Evolutionary conservation across 2,329 filamentous ascomycete genomes (phyloP), one percentile per base, ranked within the genome.

Genomic region (Fusarium agapanthi): DNA sequence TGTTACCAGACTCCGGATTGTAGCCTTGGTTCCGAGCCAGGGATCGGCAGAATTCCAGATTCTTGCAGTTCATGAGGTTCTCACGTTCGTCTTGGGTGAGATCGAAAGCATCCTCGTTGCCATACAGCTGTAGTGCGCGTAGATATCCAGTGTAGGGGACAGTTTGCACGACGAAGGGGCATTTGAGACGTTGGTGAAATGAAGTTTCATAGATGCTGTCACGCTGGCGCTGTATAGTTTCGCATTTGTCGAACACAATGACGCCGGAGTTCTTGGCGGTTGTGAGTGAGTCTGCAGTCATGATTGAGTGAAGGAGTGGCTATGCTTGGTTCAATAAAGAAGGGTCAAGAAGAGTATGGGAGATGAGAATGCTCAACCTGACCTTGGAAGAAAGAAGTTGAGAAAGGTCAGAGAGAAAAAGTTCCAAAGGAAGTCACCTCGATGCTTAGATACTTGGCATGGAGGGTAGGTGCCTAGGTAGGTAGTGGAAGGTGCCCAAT

Each of bases 91-190:
- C 10, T 14, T 15, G 14, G n/a, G 37, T 24, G 14, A 62, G 37
- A 24, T 41, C 28, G 56, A 69, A 45, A 24, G 63, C 43, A 18
- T 38, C 30, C 40, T 67, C 66, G n/a, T 62, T 69, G n/a, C 56
- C 66, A 20, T 67, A 67, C 5, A 67, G 66, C 28, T 69, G 63
- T 12, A 67, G 24, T 13, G 66, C 66, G 13, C 66, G 63, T 24
- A 56, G 12, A 43, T 69, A 67, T 26, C 63, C 63, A 11, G 35
- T 55, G n/a, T 62, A 69, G n/a, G 57, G 59, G n/a, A 65, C 54
- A 37, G 48, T 66, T 34, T 56, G 26, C 26, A 43, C 30, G n/a
- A 43, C 41, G 30, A 35, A 11, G 16, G 26, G 20, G 16, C 48
- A 24, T 26, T 41, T 32, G 32, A 67, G 65, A 8, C 47, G 61